Conservation (phyloP, 148 eudicot species). For the Rhododendron mucronatum region DNA sequence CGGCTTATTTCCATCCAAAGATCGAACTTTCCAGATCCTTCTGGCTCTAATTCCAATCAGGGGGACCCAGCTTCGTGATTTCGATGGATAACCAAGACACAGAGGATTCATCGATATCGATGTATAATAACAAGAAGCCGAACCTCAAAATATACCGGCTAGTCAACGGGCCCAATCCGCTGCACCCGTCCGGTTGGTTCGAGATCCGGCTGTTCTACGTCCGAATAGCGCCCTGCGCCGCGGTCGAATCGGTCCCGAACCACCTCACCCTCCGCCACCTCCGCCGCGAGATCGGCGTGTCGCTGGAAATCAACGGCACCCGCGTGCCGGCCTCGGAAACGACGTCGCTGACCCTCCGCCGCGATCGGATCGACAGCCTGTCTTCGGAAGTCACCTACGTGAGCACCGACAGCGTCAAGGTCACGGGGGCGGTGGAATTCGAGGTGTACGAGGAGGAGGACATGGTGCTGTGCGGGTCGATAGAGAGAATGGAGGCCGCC, state of each 20-base stretch:
- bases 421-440: slow-evolving; percentile 61
- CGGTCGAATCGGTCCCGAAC: slow-evolving; percentile 44
- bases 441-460: slow-evolving; percentile 65
- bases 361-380: slow-evolving; percentile 59
- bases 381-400: slow-evolving; percentile 74
- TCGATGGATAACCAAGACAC: slow-evolving; percentile 18
- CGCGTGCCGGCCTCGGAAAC: slow-evolving; percentile 49
- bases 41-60: neutral
- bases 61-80: neutral
- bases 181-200: slow-evolving; percentile 40
- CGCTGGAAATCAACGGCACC: slow-evolving; percentile 57
- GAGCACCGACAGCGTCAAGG: slow-evolving; percentile 59
- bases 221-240: slow-evolving; percentile 60
- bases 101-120: slow-evolving; percentile 14
- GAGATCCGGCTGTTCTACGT: slow-evolving; percentile 83
- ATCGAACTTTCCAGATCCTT: neutral
- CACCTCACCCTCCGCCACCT: slow-evolving; percentile 52
- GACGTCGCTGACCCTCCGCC: slow-evolving; percentile 39
- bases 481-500: slow-evolving; percentile 50
- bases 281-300: slow-evolving; percentile 52
- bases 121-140: slow-evolving; percentile 10
- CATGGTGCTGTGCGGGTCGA: slow-evolving; percentile 64
- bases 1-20: neutral
- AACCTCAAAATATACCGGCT: slow-evolving; percentile 18
- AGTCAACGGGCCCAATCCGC: slow-evolving; percentile 23